Base-by-base conservation (phyloP, 2,329 filamentous ascomycete genomes). In the Aspergillus candidus region DNA sequence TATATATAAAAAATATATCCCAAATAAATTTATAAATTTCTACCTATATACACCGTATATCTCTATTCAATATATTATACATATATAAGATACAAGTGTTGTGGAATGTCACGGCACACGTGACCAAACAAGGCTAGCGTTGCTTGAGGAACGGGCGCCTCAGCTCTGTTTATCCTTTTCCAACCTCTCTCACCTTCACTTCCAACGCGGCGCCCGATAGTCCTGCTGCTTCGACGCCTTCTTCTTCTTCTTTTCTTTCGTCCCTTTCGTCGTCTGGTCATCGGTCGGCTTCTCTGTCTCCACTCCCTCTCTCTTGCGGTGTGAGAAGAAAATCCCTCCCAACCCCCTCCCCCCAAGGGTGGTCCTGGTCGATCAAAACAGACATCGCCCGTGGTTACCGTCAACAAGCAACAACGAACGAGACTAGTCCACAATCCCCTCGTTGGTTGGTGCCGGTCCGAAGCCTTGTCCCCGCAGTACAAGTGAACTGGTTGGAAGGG, bases 91-190 rank as follows among this genome's bases (percentile, higher is more conserved):
- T 18, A 13, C 6, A 32, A 12, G 4, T 18, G 27, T 12, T 36
- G 22, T 38, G 46, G 54, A 56, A 59, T 60, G 57, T 29, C 4
- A 12, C 49, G 51, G 22, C 38, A 0, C 63, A 67, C 63, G 63
- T 66, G 63, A 66, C 52, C 47, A 51, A 60, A 63, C 59, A 55
- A 62, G 60, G 29, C 34, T 32, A 37, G 55, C 61, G 64, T 67
- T 67, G 64, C 65, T 63, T 66, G 63, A 67, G 64, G 61, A 66
- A 67, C 64, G 60, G 58, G 47, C 46, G 43, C 22, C 22, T 27
- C 22, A 15, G 57, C 56, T 67, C 63, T 67, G 63, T 67, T 67
- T 67, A 67, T 57, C 53, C 57, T 63, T 57, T 51, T 52, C 54
- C 45, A 46, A 49, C 46, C 41, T 44, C 43, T 35, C 43, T 33